Base-by-base conservation (phyloP, 139 green algal species). In the Chlorella sp. region DNA sequence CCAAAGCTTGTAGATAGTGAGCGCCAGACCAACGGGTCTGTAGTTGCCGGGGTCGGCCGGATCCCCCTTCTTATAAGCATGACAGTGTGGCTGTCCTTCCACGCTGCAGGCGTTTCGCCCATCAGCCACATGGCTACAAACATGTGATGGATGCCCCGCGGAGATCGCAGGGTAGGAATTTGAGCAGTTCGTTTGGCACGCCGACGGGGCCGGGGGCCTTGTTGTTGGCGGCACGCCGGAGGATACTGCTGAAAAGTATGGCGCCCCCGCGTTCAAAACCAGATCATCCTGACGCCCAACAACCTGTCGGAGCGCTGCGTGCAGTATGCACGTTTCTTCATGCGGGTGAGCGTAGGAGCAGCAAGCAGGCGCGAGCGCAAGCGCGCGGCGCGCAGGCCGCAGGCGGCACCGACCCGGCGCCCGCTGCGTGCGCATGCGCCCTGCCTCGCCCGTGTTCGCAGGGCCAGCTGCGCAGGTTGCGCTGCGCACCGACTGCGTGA, bases 1-100 rank as follows among this genome's bases (percentile, higher is more conserved):
- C 76, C 79, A 88, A 1, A 88, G 45, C 31, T 84, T 88, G 64
- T 84, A 85, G 0, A 81, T 40, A 0, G 79, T 84, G 62, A 74
- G 73, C 21, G 46, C 59, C 38, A 76, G 68, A 1, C 62, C 76
- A 46, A 88, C 79, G 0, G 74, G 71, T n/a, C 75, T 76, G 8
- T 85, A 79, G 68, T 83, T 83, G n/a, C 51, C 36, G 2, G 76
- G 40, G 25, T 70, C 6, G 15, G 60, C 14, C 23, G 62, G 7
- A n/a, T 64, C 66, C 43, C 79, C 40, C 63, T 81, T 82, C 51
- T 88, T 85, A 15, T 70, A 74, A 88, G 56, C 35, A 86, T 51
- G 0, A 80, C 31, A 14, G 83, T 86, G 46, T 77, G 27, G 43
- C 68, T 81, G 3, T 56, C 6, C 29, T 83, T 84, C 74, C 77